These are phyloP conservation scores for Saccharomycopsis guyanensis DNA, from an alignment of 805 yeast genomes.

Conservation along the genomic window DNA sequence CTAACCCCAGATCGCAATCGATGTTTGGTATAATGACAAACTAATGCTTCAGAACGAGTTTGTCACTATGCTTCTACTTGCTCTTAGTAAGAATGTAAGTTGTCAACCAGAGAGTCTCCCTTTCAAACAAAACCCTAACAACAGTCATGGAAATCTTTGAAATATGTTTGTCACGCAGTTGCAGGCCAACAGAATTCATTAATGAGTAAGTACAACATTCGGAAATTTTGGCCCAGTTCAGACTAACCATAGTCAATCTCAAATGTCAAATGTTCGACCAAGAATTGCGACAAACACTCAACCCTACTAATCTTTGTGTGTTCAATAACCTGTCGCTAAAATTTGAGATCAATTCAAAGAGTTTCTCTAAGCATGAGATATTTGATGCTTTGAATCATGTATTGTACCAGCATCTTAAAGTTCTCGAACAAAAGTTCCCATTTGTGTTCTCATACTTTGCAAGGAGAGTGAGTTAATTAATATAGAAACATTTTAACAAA, in stretches of 20 bases:
- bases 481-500: background rate
- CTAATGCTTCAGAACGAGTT: background rate
- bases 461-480: background rate
- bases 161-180: background rate
- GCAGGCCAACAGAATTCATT: background rate
- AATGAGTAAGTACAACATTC: background rate
- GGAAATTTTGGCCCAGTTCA: too few relatives aligned
- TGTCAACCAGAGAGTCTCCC: background rate
- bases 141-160: background rate
- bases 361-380: background rate
- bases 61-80: background rate
- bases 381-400: background rate
- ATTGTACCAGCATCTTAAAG: background rate
- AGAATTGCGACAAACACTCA: background rate
- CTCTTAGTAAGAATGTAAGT: background rate
- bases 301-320: background rate
- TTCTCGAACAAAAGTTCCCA: constrained; percentile 4
- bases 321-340: too few relatives aligned
- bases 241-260: background rate
- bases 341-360: background rate
- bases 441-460: constrained; percentile 12
- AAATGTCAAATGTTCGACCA: constrained; percentile 1
- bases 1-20: background rate
- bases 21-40: background rate
- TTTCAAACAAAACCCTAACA: background rate